Evolutionary conservation across 1,284 basidiomycete species (phyloP).

Genomic region (Heterobasidion parviporum): DNA sequence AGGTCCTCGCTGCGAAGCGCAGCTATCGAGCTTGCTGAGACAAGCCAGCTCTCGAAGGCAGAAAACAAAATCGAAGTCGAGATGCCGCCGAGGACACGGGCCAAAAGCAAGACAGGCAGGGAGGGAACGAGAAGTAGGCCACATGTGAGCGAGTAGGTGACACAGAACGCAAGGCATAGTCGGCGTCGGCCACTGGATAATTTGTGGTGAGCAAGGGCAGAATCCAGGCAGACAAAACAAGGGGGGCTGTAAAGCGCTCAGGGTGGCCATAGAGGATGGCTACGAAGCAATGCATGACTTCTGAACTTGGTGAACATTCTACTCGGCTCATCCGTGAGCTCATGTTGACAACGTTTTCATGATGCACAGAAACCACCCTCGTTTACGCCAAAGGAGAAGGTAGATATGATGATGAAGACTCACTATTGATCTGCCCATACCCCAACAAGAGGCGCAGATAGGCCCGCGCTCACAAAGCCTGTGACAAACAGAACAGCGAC

Average conservation of each 20-base stretch:
- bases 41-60: constrained; percentile 68
- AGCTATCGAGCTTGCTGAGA: constrained; percentile 44
- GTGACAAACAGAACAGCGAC: constrained; percentile 67
- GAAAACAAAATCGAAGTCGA: constrained; percentile 71
- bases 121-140: constrained; percentile 45
- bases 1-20: constrained; percentile 49
- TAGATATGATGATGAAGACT: constrained; percentile 15
- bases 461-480: constrained; percentile 61
- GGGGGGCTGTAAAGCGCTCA: no score
- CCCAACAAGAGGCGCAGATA: constrained; percentile 61
- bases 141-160: constrained; percentile 54
- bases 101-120: constrained; percentile 50
- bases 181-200: constrained; percentile 50
- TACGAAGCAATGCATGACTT: no score
- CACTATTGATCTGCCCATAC: constrained; percentile 72
- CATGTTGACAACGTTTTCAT: no score
- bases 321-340: no score
- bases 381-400: no score
- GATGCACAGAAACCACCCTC: no score
- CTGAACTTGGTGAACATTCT: no score
- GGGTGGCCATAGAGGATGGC: no score
- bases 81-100: constrained; percentile 57
- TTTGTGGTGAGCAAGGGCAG: neutral
- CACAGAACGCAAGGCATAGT: constrained; percentile 59
- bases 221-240: neutral